Evolutionary conservation across 352 stramenopile genomes (phyloP), one percentile per base, ranked within the genome.

Genomic region (Pythium oligandrum): DNA sequence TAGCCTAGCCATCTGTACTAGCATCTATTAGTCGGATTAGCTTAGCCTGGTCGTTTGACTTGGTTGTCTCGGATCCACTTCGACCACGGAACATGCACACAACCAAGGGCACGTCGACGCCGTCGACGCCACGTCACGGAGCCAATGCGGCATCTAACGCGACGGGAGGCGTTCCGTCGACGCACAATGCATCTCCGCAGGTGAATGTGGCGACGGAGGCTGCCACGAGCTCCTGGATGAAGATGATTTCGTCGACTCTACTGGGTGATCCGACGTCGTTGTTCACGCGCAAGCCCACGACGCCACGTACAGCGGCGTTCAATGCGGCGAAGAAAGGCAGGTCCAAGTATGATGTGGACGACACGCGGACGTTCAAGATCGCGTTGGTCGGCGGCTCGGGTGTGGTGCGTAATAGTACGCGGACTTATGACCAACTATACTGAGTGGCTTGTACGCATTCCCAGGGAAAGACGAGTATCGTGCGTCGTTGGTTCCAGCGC

Each of bases 161-260:
- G 17, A 26, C 17, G 17, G 17, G 17, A 26, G 17, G 17, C 17
- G 17, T 26, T 26, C 17, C 17, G 17, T 26, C 17, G 17, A 26
- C 17, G 17, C 17, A 26, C 17, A 26, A 26, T 26, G 17, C 17
- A 26, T 26, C 17, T 26, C 17, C 17, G 17, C 17, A 26, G 17
- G 17, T 26, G 17, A 26, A 26, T 26, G 17, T 26, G 17, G 17
- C 17, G 17, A 26, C 17, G 17, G 17, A 26, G 17, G 17, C 17
- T 26, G 17, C 17, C 17, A 26, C 17, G 17, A 42, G 38, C 38
- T 66, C 59, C 64, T 91, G 81, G 81, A 89, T 91, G 78, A 87
- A 86, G 55, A 86, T 91, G 73, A 73, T 91, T 43, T 91, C 81
- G 50, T 86, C 76, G 31, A 91, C 81, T 45, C 88, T 91, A 38